Evolutionary conservation across 2,329 filamentous ascomycete species (phyloP), one percentile per base, ranked within the genome.

Genomic region (Huntiella decipiens): DNA sequence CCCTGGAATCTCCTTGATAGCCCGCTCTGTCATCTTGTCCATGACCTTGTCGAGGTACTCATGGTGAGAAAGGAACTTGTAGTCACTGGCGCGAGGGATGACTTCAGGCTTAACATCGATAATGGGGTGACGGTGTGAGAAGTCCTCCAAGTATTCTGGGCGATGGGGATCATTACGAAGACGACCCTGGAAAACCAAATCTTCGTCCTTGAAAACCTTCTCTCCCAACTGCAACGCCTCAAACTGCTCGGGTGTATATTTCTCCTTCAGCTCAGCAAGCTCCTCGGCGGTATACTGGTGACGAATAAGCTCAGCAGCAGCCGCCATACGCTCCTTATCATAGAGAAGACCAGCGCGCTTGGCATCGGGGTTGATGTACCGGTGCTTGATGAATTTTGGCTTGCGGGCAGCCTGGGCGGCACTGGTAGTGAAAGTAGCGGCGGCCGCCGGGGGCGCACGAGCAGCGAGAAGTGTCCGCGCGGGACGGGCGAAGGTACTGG

Each of bases 181-280:
- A 38, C 74, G 70, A 52, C 79, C 82, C 63, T 91, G 81, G 32
- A 74, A 67, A 37, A 79, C 68, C 57, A 95, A 59, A 61, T 96
- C 84, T 53, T 76, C 67, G 7, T 79, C 66, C 57, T 81, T 71
- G 58, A 95, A 77, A 53, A 81, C 75, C 51, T 71, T 65, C 63
- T 95, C 87, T 55, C 80, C 86, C 41, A 82, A 81, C 62, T 82
- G 70, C 58, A 96, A 76, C 48, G 86, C 84, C 47, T 74, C 76
- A 54, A 92, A 68, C 65, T 96, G 88, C 58, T 80, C 75, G 12
- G 78, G 70, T 0, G 84, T 82, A 66, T 94, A 96, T 54, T 72
- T 73, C 56, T 74, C 63, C 33, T 36, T 35, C 3, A 49, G 36
- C 16, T 43, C 47, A 32, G 38, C 43, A 38, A 43, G 38, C 19